Evolutionary conservation across 2,329 filamentous ascomycete species (phyloP), one percentile per base, ranked within the genome.

Genomic region (Hortaea werneckii): DNA sequence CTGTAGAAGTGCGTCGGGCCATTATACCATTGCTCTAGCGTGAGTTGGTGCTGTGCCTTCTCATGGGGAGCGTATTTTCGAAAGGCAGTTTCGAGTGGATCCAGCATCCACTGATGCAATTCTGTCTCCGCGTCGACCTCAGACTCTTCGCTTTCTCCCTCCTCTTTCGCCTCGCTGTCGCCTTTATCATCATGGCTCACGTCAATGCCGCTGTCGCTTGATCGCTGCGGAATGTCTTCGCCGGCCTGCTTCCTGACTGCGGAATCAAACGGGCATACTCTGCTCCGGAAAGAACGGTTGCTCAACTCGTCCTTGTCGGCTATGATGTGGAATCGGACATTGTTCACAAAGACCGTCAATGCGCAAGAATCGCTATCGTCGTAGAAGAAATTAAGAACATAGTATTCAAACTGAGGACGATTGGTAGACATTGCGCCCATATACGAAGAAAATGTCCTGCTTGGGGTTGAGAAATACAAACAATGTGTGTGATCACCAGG

Each of bases 321-420:
- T 37, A 61, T 58, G 40, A 62, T 50, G 49, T 65, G 62, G 27
- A 61, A 63, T 6, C 61, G 55, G 5, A 54, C 47, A n/a, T 56
- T 52, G 43, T 60, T 54, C 28, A 57, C 50, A n/a, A 58, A 47
- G 2, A 55, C 57, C 1, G 61, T 65, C 28, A 65, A 43, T 6
- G 62, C 58, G 45, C 56, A 62, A 30, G 54, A 56, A 43, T 59
- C 49, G 5, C 61, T 54, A 34, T 59, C 55, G 49, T 64, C 59
- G 37, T 56, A 54, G 37, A 60, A 56, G 50, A 64, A 64, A 39
- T 61, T 52, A 29, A 65, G 52, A 3, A 60, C 52, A 32, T 63
- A 44, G 60, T 54, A 54, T 13, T 44, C 29, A 9, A 45, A 35
- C 4, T 9, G 3, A 39, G 37, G 8, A 12, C 5, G 13, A 13